These are phyloP conservation scores for Trichoderma lentiforme DNA, from an alignment of 2,329 filamentous ascomycete genomes.

Conservation along the genomic window DNA sequence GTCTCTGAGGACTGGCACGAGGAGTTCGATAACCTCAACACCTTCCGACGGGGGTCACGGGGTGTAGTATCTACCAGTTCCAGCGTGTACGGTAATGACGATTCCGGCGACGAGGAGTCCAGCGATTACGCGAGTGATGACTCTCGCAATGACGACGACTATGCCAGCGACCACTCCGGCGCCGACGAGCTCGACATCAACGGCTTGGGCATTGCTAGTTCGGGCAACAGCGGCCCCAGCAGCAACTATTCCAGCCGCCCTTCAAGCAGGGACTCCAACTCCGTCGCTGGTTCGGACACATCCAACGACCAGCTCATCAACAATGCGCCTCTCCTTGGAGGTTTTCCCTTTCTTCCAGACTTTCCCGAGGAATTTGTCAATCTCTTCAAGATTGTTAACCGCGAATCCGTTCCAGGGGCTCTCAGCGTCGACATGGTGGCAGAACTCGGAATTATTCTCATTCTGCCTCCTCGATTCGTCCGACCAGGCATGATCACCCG, in stretches of 20 bases:
- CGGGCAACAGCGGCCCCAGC: not conserved
- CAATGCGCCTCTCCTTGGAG: not conserved
- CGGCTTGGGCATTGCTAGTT: not conserved
- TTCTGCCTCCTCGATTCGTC: not conserved
- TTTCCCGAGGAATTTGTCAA: not conserved
- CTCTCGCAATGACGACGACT: not conserved
- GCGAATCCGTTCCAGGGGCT: not conserved
- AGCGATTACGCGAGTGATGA: not conserved
- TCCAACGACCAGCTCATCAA: not conserved
- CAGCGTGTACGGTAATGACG: not conserved
- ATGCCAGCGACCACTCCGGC: not conserved
- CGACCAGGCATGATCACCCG: not conserved
- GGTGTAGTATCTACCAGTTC: not conserved
- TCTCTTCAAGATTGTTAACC: not conserved
- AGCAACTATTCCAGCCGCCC: not conserved
- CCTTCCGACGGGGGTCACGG: not conserved
- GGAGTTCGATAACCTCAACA: not conserved
- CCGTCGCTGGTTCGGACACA: not conserved
- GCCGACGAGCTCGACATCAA: not conserved
- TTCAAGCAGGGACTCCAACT: not conserved
- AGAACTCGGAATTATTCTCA: not conserved
- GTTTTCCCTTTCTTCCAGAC: not conserved
- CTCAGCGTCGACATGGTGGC: not conserved
- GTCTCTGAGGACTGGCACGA: not conserved
- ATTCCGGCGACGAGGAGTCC: not conserved